These are phyloP conservation scores for Lactifluus subvellereus DNA, from an alignment of 768 basidiomycete genomes.

Conservation along the genomic window DNA sequence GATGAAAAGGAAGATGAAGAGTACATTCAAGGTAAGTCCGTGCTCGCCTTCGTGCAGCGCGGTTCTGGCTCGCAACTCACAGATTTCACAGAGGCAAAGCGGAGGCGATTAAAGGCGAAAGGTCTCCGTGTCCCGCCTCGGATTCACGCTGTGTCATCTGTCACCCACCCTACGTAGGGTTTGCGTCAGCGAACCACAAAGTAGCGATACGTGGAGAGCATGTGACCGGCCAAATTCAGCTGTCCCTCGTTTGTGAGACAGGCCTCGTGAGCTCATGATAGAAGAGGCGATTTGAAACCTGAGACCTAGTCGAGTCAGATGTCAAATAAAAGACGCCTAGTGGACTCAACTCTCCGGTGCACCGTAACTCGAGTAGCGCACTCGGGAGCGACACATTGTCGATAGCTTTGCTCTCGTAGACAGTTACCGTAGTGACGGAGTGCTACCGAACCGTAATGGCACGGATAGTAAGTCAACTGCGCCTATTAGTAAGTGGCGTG, in stretches of 20 bases:
- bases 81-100: slow-evolving; percentile 52
- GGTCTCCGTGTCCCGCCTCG: slow-evolving; percentile 63
- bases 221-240: slow-evolving; percentile 1
- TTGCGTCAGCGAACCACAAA: background rate
- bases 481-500: background rate
- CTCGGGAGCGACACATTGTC: background rate
- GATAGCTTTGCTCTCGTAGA: background rate
- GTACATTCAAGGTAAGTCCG: slow-evolving; percentile 70
- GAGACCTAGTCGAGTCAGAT: background rate
- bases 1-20: slow-evolving; percentile 41
- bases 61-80: slow-evolving; percentile 9
- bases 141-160: slow-evolving; percentile 30
- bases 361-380: background rate
- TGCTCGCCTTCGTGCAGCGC: background rate
- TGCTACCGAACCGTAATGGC: no score
- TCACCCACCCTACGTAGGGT: background rate
- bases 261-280: background rate
- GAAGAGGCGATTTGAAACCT: background rate
- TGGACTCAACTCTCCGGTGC: background rate
- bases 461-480: background rate
- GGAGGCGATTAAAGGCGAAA: slow-evolving; percentile 69
- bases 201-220: background rate
- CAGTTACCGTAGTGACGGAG: background rate
- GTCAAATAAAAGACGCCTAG: background rate
- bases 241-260: background rate